Evolutionary conservation across 306 rosid genomes (phyloP).

Genomic region (Rosa rugosa): DNA sequence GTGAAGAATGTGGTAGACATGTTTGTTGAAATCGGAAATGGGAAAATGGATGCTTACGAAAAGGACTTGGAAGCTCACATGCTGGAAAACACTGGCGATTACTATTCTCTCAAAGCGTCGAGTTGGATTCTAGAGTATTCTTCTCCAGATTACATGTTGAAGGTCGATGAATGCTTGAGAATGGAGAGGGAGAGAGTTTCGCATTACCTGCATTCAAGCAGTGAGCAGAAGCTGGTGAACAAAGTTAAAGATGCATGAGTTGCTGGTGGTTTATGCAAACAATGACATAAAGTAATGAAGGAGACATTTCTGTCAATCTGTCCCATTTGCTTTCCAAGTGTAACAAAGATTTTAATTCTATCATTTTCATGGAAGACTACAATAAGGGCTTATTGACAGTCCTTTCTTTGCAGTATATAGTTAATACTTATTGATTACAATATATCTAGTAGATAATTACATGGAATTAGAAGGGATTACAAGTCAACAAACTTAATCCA

Average conservation of each 20-base stretch:
- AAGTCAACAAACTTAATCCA: not conserved
- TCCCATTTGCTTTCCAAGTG: not conserved
- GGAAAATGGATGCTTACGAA: constrained; percentile 36
- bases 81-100: constrained; percentile 47
- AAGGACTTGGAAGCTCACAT: constrained; percentile 46
- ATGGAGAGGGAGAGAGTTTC: constrained; percentile 30
- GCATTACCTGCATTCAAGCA: constrained; percentile 29
- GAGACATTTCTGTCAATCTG: not conserved
- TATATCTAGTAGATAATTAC: not conserved
- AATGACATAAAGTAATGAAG: not conserved
- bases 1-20: constrained; percentile 51
- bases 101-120: constrained; percentile 57
- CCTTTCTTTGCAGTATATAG: not conserved
- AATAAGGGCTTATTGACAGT: not conserved
- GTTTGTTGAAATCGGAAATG: constrained; percentile 54
- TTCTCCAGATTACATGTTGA: constrained; percentile 64
- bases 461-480: not conserved
- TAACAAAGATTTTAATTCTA: not conserved
- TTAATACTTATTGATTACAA: not conserved
- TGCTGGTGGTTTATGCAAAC: constrained; percentile 31
- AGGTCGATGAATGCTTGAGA: constrained; percentile 35
- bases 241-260: constrained; percentile 57
- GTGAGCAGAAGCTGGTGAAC: constrained; percentile 38
- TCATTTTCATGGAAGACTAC: not conserved
- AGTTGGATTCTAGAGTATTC: constrained; percentile 51